phyloP scores from a whole-genome alignment of 306 rosid genomes.

The Corylus avellana region DNA sequence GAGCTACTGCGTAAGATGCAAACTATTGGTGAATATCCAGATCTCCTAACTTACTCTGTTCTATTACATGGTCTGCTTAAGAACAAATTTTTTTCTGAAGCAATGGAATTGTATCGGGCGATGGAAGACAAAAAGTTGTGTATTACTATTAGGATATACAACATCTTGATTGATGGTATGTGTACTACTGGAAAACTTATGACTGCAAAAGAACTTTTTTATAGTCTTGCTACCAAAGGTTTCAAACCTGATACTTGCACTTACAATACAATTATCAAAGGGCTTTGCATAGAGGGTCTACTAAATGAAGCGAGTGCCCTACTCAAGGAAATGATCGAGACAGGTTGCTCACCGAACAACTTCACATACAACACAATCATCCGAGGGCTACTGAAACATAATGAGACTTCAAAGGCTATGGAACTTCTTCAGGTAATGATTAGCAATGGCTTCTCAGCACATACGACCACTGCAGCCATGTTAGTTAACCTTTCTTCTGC shows the following conservation, averaged over 20 bases:
- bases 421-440: constrained; percentile 32
- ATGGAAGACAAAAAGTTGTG: constrained; percentile 27
- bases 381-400: constrained; percentile 8
- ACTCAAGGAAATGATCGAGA: constrained; percentile 30
- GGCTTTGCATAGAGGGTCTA: constrained; percentile 37
- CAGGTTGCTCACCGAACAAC: constrained; percentile 27
- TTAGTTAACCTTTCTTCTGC: no score
- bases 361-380: constrained; percentile 30
- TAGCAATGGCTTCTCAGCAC: constrained; percentile 33
- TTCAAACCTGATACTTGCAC: constrained; percentile 31
- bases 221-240: constrained; percentile 37
- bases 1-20: constrained; percentile 32
- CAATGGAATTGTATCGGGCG: constrained; percentile 28
- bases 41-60: constrained; percentile 38
- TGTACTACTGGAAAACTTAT: constrained; percentile 36
- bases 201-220: constrained; percentile 36
- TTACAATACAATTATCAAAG: constrained; percentile 43
- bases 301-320: constrained; percentile 35
- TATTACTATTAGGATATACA: no score
- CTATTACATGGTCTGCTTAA: constrained; percentile 18
- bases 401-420: constrained; percentile 30
- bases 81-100: constrained; percentile 29
- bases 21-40: constrained; percentile 34
- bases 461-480: no score
- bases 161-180: no score